Conservation (phyloP, 306 rosid species). For the Medicago ruthenica region DNA sequence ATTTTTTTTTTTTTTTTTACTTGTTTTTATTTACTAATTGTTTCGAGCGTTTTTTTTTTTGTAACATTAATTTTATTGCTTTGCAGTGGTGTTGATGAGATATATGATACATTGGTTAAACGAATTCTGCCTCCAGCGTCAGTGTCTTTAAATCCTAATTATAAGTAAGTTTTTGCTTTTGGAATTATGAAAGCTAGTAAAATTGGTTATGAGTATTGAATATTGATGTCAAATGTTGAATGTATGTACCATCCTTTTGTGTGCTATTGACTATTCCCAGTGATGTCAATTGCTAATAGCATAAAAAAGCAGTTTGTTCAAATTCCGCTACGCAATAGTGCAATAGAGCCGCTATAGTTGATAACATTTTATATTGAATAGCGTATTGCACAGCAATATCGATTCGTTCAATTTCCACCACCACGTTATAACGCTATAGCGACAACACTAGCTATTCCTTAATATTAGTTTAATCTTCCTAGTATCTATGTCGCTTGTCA, state of each 20-base stretch:
- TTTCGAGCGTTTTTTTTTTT: no score
- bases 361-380: no score
- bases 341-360: no score
- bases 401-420: no score
- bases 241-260: not conserved
- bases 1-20: not conserved
- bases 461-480: slow-evolving; percentile 19
- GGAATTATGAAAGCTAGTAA: slow-evolving; percentile 27
- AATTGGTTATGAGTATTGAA: slow-evolving; percentile 31
- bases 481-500: slow-evolving; percentile 44
- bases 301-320: no score
- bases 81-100: slow-evolving; percentile 66
- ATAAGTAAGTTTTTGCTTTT: slow-evolving; percentile 61
- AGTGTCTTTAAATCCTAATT: slow-evolving; percentile 56
- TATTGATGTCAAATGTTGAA: slow-evolving; percentile 1
- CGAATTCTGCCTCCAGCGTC: slow-evolving; percentile 63
- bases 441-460: not conserved
- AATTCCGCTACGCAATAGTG: no score
- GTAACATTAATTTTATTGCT: slow-evolving; percentile 15
- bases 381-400: no score
- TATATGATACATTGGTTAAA: slow-evolving; percentile 76
- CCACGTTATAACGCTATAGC: no score
- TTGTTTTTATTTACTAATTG: not conserved
- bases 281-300: no score
- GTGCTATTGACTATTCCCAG: not conserved